Percentiles rank a stretch among this genome's conserved stretches.
These are phyloP conservation scores for Saksenaea vasiformis DNA, from an alignment of 371 early-diverging fungal genomes.

Conservation along the genomic window DNA sequence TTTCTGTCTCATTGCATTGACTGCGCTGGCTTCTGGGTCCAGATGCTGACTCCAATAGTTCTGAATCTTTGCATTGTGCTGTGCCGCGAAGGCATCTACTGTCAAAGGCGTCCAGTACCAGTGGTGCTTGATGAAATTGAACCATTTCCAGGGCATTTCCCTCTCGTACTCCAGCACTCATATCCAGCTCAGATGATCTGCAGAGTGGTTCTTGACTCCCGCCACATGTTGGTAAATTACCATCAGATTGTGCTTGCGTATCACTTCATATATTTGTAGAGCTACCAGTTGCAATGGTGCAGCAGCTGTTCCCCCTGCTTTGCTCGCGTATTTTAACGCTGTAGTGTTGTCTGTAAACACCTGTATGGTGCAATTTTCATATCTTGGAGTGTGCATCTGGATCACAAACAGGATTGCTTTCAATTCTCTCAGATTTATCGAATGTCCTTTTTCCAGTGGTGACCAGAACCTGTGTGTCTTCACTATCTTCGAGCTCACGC, in stretches of 20 bases:
- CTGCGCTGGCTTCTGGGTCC: constrained; percentile 25
- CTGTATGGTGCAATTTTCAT: constrained; percentile 5
- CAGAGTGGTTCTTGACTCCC: constrained; percentile 14
- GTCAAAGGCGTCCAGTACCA: not conserved
- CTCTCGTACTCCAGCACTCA: not conserved
- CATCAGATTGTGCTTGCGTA: constrained; percentile 6
- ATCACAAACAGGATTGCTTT: constrained; percentile 18
- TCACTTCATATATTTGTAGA: constrained; percentile 13
- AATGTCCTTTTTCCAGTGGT: constrained; percentile 4
- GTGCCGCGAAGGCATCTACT: constrained; percentile 38
- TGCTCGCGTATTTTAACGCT: constrained; percentile 22
- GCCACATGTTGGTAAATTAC: constrained; percentile 19
- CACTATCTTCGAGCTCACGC: not conserved
- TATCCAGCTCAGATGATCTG: constrained; percentile 23
- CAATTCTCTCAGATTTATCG: constrained; percentile 29
- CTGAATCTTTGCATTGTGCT: constrained; percentile 15
- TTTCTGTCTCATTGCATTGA: constrained; percentile 27
- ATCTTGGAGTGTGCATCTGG: constrained; percentile 9
- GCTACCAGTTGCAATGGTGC: constrained; percentile 15
- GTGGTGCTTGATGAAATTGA: constrained; percentile 4
- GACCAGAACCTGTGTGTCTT: constrained; percentile 21
- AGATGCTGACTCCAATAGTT: constrained; percentile 17
- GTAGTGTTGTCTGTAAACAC: constrained; percentile 25
- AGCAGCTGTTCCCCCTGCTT: constrained; percentile 21
- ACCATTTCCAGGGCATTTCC: constrained; percentile 2